phyloP scores from a whole-genome alignment of 495 filamentous ascomycete genomes.

The Penicillium bovifimosum region DNA sequence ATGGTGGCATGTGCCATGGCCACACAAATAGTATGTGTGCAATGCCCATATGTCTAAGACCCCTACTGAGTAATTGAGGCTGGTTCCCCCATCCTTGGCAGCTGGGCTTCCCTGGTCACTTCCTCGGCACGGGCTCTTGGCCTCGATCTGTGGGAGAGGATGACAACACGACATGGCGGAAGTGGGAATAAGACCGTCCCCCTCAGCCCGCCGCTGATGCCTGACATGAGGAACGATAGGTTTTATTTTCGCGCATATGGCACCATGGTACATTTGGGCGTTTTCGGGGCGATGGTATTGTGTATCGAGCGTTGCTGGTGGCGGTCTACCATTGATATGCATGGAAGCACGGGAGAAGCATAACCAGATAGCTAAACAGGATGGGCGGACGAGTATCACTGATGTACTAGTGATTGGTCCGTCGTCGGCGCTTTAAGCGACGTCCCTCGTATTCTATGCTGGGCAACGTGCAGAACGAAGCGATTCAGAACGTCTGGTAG shows the following conservation, averaged over 20 bases:
- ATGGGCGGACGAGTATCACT: neutral
- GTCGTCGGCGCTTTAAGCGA: neutral
- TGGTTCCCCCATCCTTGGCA: neutral
- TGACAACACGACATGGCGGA: neutral
- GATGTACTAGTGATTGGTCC: neutral
- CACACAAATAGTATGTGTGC: neutral
- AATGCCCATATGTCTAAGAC: constrained; percentile 3
- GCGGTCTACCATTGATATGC: constrained; percentile 24
- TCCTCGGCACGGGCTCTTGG: constrained; percentile 1
- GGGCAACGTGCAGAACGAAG: neutral
- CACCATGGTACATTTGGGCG: neutral
- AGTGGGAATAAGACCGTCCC: neutral
- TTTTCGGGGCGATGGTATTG: neutral
- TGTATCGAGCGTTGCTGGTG: constrained; percentile 5
- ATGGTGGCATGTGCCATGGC: constrained; percentile 3
- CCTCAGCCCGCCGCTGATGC: neutral
- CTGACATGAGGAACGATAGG: neutral
- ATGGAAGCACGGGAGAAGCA: constrained; percentile 34
- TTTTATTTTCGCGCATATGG: neutral
- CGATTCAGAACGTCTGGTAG: neutral
- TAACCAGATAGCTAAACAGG: neutral
- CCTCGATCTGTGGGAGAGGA: neutral
- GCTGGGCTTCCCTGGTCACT: neutral
- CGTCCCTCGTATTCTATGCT: neutral
- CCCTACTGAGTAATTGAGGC: constrained; percentile 6